Conservation (phyloP, 2,329 filamentous ascomycete species). For the Alternaria infectoria region DNA sequence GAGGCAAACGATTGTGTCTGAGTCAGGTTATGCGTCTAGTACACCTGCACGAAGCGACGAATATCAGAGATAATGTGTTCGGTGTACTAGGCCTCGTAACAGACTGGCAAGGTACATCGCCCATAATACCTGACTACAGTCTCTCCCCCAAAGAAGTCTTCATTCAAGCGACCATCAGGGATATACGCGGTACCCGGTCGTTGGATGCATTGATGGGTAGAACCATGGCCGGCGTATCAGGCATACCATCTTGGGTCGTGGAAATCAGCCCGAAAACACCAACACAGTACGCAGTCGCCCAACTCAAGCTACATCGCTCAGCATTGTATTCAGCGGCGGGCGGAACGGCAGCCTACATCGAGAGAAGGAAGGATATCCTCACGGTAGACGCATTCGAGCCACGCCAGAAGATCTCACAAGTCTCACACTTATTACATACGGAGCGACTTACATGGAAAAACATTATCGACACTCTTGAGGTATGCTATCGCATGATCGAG, state of each 20-base stretch:
- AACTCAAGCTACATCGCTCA: not conserved
- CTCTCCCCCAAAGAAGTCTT: slow-evolving; percentile 1
- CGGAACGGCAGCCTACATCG: not conserved
- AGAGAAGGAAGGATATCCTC: not conserved
- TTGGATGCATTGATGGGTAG: not conserved
- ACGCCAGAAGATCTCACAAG: not conserved
- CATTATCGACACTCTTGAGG: not conserved
- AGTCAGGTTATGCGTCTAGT: not conserved
- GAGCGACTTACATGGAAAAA: not conserved
- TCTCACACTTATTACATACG: not conserved
- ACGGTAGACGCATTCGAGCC: not conserved
- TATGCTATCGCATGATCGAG: not conserved
- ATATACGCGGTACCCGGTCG: not conserved
- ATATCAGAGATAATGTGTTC: slow-evolving; percentile 18
- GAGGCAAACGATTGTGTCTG: not conserved
- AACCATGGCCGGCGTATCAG: not conserved
- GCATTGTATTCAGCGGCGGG: not conserved
- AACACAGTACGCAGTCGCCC: not conserved
- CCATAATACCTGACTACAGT: slow-evolving; percentile 6
- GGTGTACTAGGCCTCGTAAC: slow-evolving; percentile 16
- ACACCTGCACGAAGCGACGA: slow-evolving; percentile 4
- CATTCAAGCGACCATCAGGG: not conserved
- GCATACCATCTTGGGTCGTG: not conserved
- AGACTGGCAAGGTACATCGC: slow-evolving; percentile 9
- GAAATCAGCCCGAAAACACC: not conserved